Evolutionary conservation across 805 yeast species (phyloP), one percentile per base, ranked within the genome.

Genomic region (Pichia scutulata): DNA sequence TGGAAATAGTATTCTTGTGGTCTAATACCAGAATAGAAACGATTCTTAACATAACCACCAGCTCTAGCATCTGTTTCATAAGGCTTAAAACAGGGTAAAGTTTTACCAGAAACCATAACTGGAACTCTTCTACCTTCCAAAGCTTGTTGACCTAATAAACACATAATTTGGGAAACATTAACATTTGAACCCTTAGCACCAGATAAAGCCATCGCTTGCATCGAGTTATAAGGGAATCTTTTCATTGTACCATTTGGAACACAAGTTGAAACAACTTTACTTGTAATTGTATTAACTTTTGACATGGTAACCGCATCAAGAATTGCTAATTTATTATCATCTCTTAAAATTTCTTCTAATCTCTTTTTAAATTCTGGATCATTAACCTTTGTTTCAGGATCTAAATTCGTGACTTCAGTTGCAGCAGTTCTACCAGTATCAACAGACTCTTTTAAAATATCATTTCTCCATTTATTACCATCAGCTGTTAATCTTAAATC

Each of bases 1-100:
- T 93, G 99, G 93, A 95, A 93, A 67, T 90, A 93, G 71, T 95
- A 93, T 70, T 93, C 99, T 71, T 93, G 99, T 5, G 99, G 99
- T 68, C 88, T 82, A 59, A 93, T 86, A 69, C 99, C 99, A 40
- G 97, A 89, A 68, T 89, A 95, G 82, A 93, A 93, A 60, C 99
- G 86, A 55, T 95, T 92, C 68, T 92, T 87, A 65, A 93, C 88
- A 67, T 89, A 93, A 50, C 99, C 99, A 76, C 99, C 99, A 24
- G 99, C 97, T 67, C 95, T 80, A 1, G 97, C 96, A 67, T 89
- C 92, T 16, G 99, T 93, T 66, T 95, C 99, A 64, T 80, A 92
- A 1, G 99, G 92, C 69, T 87, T 88, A 79, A 93, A 93, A 41
- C 97, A 85, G 21, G 99, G 99, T 53, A 93, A 76, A 0, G 98